A percentile compares a stretch with the other conserved stretches of the same genome.
These are phyloP conservation scores for Scutellaria galericulata DNA, from an alignment of 257 asterid species.

Conservation along the genomic window DNA sequence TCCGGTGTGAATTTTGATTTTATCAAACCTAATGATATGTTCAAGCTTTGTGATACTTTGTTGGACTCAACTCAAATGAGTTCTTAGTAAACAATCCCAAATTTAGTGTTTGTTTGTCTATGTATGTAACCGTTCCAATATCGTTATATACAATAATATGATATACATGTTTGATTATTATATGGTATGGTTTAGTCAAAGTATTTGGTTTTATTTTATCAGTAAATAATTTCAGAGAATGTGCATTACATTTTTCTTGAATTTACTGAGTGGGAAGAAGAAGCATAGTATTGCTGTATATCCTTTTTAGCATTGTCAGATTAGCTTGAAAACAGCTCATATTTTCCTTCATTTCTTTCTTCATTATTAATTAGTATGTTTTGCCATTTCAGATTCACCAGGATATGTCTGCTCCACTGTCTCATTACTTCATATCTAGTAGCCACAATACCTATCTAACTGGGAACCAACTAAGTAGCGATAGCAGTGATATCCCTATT, in stretches of 20 bases:
- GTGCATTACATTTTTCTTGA: background rate
- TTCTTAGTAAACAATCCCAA: background rate
- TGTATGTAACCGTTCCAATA: background rate
- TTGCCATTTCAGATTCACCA: constrained; percentile 63
- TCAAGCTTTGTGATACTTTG: background rate
- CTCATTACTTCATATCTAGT: constrained; percentile 76
- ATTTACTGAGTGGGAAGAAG: too few species aligned
- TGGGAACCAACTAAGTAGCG: constrained; percentile 81
- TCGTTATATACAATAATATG: background rate
- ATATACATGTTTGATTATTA: background rate
- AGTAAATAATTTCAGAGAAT: background rate
- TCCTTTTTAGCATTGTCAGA: too few species aligned
- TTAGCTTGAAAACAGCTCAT: too few species aligned
- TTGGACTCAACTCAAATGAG: background rate
- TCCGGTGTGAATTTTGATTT: too few species aligned
- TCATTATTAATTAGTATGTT: constrained; percentile 21
- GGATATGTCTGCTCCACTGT: constrained; percentile 74
- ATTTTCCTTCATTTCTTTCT: background rate
- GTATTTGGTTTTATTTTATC: background rate
- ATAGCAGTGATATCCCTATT: constrained; percentile 69
- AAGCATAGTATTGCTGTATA: too few species aligned
- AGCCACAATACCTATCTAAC: constrained; percentile 85
- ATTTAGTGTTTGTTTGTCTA: background rate
- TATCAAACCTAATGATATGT: background rate
- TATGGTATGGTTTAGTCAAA: background rate